phyloP scores from a whole-genome alignment of 495 filamentous ascomycete genomes.

The Neurospora sp. region DNA sequence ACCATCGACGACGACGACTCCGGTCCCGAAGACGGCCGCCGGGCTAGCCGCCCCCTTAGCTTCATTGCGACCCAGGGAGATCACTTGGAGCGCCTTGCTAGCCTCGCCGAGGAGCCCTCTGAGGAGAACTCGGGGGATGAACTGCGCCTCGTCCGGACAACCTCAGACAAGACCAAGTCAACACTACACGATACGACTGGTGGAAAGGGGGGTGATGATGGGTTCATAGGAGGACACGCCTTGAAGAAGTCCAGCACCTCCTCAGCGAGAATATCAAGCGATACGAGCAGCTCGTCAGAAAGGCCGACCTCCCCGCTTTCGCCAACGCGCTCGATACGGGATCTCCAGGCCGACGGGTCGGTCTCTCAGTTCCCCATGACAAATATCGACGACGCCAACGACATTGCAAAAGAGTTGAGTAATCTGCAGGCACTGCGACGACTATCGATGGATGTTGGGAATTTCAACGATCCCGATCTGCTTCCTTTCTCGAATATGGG shows the following conservation, averaged over 20 bases:
- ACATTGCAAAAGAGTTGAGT: conserved; percentile 88
- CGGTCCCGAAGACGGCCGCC: conserved; percentile 33
- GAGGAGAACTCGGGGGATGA: conserved; percentile 30
- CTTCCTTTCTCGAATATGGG: conserved; percentile 62
- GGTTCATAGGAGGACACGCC: conserved; percentile 7
- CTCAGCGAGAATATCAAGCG: conserved; percentile 33
- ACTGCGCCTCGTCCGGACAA: conserved; percentile 32
- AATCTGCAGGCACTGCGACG: conserved; percentile 90
- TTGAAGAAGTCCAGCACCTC: conserved; percentile 30
- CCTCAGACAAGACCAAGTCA: conserved; percentile 25
- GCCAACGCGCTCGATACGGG: conserved; percentile 49
- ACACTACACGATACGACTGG: not conserved
- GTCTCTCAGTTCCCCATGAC: conserved; percentile 73
- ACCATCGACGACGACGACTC: conserved; percentile 47
- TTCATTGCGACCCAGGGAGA: conserved; percentile 34
- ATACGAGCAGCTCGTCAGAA: conserved; percentile 39
- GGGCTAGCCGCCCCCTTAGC: conserved; percentile 34
- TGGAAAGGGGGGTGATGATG: not conserved
- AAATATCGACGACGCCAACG: conserved; percentile 84
- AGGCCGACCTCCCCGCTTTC: conserved; percentile 43
- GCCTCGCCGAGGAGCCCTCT: conserved; percentile 10
- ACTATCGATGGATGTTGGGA: conserved; percentile 97
- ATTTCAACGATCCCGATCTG: conserved; percentile 83
- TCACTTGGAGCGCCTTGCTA: conserved; percentile 18
- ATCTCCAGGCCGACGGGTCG: conserved; percentile 50